Evolutionary conservation across 2,329 filamentous ascomycete species (phyloP).

Genomic region (Dendrostoma leiphaemia): DNA sequence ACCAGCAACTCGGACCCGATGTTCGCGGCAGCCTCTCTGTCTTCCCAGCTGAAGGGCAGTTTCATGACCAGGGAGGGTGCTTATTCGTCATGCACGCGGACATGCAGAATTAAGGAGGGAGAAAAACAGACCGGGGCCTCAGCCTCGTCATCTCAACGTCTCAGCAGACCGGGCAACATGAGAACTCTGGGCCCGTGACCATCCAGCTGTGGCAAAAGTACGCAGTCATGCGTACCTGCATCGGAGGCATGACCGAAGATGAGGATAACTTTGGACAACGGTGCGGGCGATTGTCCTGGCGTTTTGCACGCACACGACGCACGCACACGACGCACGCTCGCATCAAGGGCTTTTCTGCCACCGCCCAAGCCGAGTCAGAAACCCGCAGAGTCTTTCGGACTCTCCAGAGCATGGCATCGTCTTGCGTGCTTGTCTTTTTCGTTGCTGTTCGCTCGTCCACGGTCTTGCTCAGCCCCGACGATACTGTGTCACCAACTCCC

Average conservation of each 20-base stretch:
- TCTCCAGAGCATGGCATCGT: constrained; percentile 1
- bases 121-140: too few relatives aligned
- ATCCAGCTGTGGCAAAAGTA: too few relatives aligned
- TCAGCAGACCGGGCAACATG: too few relatives aligned
- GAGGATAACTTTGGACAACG: too few relatives aligned
- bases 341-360: not conserved
- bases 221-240: too few relatives aligned
- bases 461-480: not conserved
- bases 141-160: too few relatives aligned
- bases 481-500: constrained; percentile 8
- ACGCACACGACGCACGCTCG: not conserved
- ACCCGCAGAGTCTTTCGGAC: not conserved
- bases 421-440: not conserved
- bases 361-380: not conserved
- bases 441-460: not conserved
- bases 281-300: too few relatives aligned
- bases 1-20: not conserved
- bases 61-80: not conserved
- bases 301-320: too few relatives aligned
- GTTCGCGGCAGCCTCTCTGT: not conserved
- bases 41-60: not conserved
- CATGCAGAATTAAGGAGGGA: too few relatives aligned
- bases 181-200: too few relatives aligned
- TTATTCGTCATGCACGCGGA: too few relatives aligned
- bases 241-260: too few relatives aligned